phyloP scores from a whole-genome alignment of 2,329 filamentous ascomycete genomes.

The Diaporthe nobilis region DNA sequence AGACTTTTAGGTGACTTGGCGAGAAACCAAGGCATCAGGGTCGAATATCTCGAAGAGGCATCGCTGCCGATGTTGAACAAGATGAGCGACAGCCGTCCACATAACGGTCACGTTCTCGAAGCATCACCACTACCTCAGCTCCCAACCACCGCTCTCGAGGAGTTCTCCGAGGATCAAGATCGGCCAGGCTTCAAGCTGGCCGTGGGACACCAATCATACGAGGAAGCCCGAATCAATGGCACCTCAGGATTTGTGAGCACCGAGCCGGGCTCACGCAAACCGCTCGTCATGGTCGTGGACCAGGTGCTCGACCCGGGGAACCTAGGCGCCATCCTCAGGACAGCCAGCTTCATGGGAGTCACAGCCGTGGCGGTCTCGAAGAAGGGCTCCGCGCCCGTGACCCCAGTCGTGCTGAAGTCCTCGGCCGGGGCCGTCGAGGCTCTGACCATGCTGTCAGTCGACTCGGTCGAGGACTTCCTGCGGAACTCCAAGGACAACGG shows the following conservation, averaged over 20 bases:
- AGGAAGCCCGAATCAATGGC: conserved; percentile 83
- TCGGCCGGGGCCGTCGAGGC: conserved; percentile 90
- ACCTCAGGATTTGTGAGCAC: conserved; percentile 64
- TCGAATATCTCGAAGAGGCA: conserved; percentile 71
- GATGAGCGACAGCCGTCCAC: conserved; percentile 85
- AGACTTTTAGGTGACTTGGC: conserved; percentile 62
- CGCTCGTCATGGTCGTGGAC: conserved; percentile 81
- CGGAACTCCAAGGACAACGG: conserved; percentile 76
- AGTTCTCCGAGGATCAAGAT: conserved; percentile 59
- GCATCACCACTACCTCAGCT: conserved; percentile 84
- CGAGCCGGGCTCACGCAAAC: conserved; percentile 66
- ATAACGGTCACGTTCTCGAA: conserved; percentile 92
- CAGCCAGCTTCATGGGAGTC: conserved; percentile 90
- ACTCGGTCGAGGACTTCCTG: conserved; percentile 79
- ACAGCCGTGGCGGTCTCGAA: conserved; percentile 85
- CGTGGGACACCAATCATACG: conserved; percentile 77
- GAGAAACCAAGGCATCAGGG: conserved; percentile 62
- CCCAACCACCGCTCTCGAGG: conserved; percentile 73
- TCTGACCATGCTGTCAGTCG: conserved; percentile 79
- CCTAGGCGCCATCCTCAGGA: conserved; percentile 88
- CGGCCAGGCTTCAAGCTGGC: conserved; percentile 70
- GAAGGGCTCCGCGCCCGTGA: conserved; percentile 80
- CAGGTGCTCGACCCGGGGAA: conserved; percentile 90
- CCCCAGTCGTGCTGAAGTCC: conserved; percentile 85
- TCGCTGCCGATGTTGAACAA: conserved; percentile 83